A percentile compares a stretch with the other conserved stretches of the same genome.
These are phyloP conservation scores for Venturia pyrina DNA, from an alignment of 2,329 filamentous ascomycete species.

Conservation along the genomic window DNA sequence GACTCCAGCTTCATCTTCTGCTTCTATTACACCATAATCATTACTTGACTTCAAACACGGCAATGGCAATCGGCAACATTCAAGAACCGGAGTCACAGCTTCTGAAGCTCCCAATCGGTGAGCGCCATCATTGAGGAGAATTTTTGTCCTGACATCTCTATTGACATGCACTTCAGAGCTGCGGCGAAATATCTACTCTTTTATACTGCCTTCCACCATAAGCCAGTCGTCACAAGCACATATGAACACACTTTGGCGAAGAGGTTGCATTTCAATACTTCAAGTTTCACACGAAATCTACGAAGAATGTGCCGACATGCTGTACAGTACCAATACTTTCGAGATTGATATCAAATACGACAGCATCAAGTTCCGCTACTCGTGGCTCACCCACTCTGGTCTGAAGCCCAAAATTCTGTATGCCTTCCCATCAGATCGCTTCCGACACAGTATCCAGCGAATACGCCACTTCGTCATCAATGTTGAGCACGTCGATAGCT, in stretches of 20 bases:
- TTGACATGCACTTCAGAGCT: conserved; percentile 24
- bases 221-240: conserved; percentile 18
- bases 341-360: conserved; percentile 35
- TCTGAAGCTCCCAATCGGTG: conserved; percentile 7
- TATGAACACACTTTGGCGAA: conserved; percentile 28
- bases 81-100: not conserved
- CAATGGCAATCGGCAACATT: not conserved
- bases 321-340: conserved; percentile 39
- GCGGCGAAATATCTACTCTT: conserved; percentile 31
- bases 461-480: conserved; percentile 34
- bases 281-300: conserved; percentile 32
- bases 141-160: not conserved
- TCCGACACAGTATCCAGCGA: conserved; percentile 29
- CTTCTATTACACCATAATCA: not conserved
- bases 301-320: conserved; percentile 33
- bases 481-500: conserved; percentile 38
- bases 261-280: conserved; percentile 31
- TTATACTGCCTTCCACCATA: conserved; percentile 33
- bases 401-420: conserved; percentile 30
- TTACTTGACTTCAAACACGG: not conserved
- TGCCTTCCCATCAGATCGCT: conserved; percentile 33
- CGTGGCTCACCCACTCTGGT: conserved; percentile 31
- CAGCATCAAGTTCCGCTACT: conserved; percentile 33
- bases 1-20: not conserved
- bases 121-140: not conserved